Evolutionary conservation across 2,329 filamentous ascomycete genomes (phyloP).

Genomic region (Botryotinia globosa): DNA sequence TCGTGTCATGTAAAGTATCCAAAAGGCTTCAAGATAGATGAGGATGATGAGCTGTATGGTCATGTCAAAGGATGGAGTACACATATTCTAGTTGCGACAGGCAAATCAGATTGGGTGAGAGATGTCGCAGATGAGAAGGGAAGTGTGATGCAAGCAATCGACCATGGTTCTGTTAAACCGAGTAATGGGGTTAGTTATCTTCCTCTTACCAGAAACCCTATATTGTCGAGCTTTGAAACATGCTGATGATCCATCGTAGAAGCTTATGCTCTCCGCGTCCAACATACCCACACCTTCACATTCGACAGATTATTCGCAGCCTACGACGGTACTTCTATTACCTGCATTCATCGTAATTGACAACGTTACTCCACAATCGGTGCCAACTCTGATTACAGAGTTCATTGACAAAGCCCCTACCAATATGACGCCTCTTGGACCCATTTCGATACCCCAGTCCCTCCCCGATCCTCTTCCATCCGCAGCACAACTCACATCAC

Average conservation of each 20-base stretch:
- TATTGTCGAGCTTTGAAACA: slow-evolving; percentile 25
- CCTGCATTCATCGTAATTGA: slow-evolving; percentile 82
- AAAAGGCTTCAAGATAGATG: slow-evolving; percentile 67
- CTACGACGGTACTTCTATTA: slow-evolving; percentile 78
- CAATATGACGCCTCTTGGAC: slow-evolving; percentile 63
- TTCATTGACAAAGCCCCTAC: slow-evolving; percentile 73
- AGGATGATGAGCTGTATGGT: slow-evolving; percentile 77
- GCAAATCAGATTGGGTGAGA: slow-evolving; percentile 90
- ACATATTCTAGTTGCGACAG: slow-evolving; percentile 89
- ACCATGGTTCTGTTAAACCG: slow-evolving; percentile 53
- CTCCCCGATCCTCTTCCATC: slow-evolving; percentile 37
- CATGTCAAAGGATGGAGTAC: slow-evolving; percentile 83
- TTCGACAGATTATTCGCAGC: slow-evolving; percentile 59
- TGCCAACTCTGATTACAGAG: slow-evolving; percentile 66
- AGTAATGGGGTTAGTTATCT: slow-evolving; percentile 61
- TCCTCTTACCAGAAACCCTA: background rate
- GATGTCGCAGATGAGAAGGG: slow-evolving; percentile 86
- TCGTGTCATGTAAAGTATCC: slow-evolving; percentile 79
- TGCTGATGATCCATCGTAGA: slow-evolving; percentile 47
- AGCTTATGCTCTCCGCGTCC: slow-evolving; percentile 85
- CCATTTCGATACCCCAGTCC: slow-evolving; percentile 49
- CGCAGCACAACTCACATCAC: slow-evolving; percentile 49
- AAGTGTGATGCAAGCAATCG: slow-evolving; percentile 77
- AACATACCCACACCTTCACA: slow-evolving; percentile 80
- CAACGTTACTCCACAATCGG: slow-evolving; percentile 73